Evolutionary conservation across 2,329 filamentous ascomycete genomes (phyloP).

Genomic region (Aspergillus oerlinghausenensis): DNA sequence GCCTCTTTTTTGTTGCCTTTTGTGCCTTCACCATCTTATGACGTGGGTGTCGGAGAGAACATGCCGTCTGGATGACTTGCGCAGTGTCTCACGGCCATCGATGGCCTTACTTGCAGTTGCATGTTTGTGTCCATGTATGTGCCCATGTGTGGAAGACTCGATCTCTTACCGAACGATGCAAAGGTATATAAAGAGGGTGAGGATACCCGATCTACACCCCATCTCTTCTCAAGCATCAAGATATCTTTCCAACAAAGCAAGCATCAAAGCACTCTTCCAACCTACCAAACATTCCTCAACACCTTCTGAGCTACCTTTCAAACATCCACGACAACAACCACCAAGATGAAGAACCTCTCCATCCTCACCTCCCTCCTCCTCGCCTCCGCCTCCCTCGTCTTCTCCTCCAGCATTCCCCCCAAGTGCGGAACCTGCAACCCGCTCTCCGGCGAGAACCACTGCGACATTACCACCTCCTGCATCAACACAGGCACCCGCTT

Average conservation of each 20-base stretch:
- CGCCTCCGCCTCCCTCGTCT: constrained; percentile 19
- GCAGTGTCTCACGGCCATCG: neutral
- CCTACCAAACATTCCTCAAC: neutral
- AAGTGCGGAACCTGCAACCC: constrained; percentile 38
- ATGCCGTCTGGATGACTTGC: neutral
- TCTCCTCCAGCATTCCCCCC: constrained; percentile 16
- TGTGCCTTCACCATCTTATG: neutral
- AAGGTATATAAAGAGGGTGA: constrained; percentile 1
- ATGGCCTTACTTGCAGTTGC: neutral
- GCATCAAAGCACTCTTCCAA: neutral
- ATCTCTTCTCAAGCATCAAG: neutral
- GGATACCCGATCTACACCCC: neutral
- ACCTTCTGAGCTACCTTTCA: neutral
- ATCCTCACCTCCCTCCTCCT: constrained; percentile 22
- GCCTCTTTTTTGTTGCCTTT: neutral
- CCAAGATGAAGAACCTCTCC: constrained; percentile 26
- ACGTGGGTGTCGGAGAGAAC: neutral
- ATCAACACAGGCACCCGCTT: constrained; percentile 39
- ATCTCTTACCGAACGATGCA: neutral
- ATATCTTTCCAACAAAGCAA: neutral
- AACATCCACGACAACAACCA: neutral
- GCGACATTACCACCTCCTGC: constrained; percentile 42
- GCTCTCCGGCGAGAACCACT: constrained; percentile 35
- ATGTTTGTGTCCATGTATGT: neutral
- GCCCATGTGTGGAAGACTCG: neutral